These are phyloP conservation scores for Tolypocladium cylindrosporum DNA, from an alignment of 2,329 filamentous ascomycete genomes.

Conservation along the genomic window DNA sequence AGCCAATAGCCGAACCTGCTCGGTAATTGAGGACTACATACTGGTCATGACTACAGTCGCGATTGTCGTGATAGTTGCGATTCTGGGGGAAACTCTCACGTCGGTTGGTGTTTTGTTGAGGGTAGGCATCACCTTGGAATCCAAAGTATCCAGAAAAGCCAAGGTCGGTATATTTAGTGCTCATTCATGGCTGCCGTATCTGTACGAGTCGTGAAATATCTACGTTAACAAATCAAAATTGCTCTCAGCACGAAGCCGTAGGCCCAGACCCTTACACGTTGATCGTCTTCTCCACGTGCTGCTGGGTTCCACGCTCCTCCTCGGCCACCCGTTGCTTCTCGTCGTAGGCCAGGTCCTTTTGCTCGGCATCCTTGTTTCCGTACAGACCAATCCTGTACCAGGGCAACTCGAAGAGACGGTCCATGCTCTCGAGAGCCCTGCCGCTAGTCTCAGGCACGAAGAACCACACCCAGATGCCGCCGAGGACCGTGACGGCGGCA, in stretches of 20 bases:
- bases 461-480: constrained; percentile 61
- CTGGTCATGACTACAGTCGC: neutral
- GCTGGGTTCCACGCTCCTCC: constrained; percentile 16
- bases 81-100: neutral
- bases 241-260: no score
- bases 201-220: neutral
- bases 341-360: constrained; percentile 28
- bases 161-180: neutral
- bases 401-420: constrained; percentile 59
- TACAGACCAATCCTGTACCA: constrained; percentile 64
- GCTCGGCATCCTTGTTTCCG: constrained; percentile 42
- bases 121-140: neutral
- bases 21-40: neutral
- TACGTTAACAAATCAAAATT: neutral
- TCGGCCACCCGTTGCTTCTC: constrained; percentile 33
- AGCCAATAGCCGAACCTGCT: neutral
- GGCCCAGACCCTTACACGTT: neutral
- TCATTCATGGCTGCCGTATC: neutral
- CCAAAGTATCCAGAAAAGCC: no score
- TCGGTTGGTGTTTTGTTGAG: neutral
- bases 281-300: constrained; percentile 25
- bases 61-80: neutral
- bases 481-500: constrained; percentile 54
- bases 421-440: constrained; percentile 57
- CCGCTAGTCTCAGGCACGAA: constrained; percentile 65